These are phyloP conservation scores for Ceratobasidium sp. DNA, from an alignment of 1,284 basidiomycete species.

Conservation along the genomic window DNA sequence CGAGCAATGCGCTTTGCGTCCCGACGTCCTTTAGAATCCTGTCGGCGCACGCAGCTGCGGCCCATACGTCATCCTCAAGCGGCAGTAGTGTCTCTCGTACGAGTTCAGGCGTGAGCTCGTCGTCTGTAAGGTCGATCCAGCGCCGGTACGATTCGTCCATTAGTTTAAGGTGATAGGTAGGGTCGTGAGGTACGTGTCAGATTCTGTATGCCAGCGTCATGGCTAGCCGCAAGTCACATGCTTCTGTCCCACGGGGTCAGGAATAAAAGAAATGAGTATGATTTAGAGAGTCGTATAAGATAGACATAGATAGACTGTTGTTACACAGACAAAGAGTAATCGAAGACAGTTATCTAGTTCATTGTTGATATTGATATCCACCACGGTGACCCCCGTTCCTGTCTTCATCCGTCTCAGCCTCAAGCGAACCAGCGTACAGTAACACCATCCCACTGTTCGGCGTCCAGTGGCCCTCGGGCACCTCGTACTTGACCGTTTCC, in stretches of 20 bases:
- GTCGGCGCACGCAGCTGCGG: constrained; percentile 74
- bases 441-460: constrained; percentile 4
- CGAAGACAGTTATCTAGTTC: constrained; percentile 5
- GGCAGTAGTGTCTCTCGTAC: constrained; percentile 63
- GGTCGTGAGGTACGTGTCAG: constrained; percentile 23
- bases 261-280: neutral
- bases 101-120: constrained; percentile 63
- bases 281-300: neutral
- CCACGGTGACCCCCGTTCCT: neutral
- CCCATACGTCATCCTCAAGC: constrained; percentile 76
- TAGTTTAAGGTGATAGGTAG: neutral
- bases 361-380: neutral
- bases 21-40: constrained; percentile 68
- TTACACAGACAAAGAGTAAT: neutral
- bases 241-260: neutral
- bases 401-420: neutral
- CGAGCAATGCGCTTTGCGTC: constrained; percentile 67
- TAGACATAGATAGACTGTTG: neutral
- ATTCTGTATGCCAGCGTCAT: constrained; percentile 37
- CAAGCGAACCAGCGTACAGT: constrained; percentile 6
- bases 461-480: constrained; percentile 14
- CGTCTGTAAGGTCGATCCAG: constrained; percentile 69
- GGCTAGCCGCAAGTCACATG: constrained; percentile 23
- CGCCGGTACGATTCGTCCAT: constrained; percentile 44
- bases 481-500: constrained; percentile 37